Conservation (phyloP, 495 filamentous ascomycete genomes). For the Aspergillus ellipticus region DNA sequence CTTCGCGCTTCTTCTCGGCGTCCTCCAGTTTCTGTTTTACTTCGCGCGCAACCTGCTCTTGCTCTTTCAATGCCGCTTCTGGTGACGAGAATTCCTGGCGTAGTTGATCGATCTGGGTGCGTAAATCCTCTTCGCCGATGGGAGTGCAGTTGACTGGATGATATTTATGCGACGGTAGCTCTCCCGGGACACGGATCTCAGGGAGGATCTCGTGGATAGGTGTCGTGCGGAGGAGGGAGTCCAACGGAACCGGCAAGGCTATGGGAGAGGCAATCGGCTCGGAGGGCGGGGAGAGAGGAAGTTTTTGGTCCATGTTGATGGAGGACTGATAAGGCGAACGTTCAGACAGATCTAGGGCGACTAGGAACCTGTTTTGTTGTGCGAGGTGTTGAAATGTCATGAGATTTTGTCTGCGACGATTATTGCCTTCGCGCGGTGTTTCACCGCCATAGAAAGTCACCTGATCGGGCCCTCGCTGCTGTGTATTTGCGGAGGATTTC, state of each 20-base stretch:
- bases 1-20: constrained; percentile 36
- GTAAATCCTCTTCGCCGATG: constrained; percentile 28
- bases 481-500: background rate
- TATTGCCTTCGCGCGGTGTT: constrained; percentile 1
- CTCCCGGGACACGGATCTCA: constrained; percentile 36
- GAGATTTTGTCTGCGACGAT: background rate
- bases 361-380: background rate
- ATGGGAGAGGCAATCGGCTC: constrained; percentile 21
- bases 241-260: constrained; percentile 26
- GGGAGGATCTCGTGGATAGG: constrained; percentile 41
- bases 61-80: constrained; percentile 37
- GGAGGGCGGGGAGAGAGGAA: constrained; percentile 33
- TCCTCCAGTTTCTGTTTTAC: constrained; percentile 37
- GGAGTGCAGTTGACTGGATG: constrained; percentile 40
- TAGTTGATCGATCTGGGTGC: constrained; percentile 33
- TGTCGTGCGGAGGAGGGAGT: constrained; percentile 35
- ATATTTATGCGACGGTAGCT: constrained; percentile 32
- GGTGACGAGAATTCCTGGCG: constrained; percentile 35
- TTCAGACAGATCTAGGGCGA: background rate
- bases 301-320: constrained; percentile 21
- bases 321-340: background rate
- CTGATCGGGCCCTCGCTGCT: background rate
- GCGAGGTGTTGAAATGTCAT: background rate
- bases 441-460: background rate
- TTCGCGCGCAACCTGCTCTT: constrained; percentile 39